phyloP scores from a whole-genome alignment of 2,329 filamentous ascomycete species.

The Mariannaea sp. region DNA sequence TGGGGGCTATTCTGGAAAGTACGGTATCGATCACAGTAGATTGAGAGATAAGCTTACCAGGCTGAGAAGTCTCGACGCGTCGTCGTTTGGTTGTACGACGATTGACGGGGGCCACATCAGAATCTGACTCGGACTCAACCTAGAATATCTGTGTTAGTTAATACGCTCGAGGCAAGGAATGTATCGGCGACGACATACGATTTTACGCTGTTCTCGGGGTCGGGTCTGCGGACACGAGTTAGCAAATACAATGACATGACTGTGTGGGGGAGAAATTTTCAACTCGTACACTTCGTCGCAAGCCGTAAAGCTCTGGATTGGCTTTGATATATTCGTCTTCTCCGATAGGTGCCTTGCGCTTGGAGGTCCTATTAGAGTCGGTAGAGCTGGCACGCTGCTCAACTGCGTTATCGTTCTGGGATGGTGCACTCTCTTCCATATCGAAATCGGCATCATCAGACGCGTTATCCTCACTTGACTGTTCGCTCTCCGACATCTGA shows the following conservation, averaged over 20 bases:
- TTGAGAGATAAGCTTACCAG: constrained; percentile 55
- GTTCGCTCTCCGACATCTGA: constrained; percentile 52
- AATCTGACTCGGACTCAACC: constrained; percentile 68
- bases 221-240: constrained; percentile 51
- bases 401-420: constrained; percentile 52
- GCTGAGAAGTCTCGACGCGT: constrained; percentile 67
- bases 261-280: constrained; percentile 33
- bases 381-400: constrained; percentile 70
- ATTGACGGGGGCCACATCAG: constrained; percentile 65
- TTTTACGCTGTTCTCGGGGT: constrained; percentile 60
- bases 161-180: neutral
- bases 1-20: constrained; percentile 22
- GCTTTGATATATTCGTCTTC: constrained; percentile 86
- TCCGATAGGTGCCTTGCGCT: constrained; percentile 71
- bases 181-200: constrained; percentile 50
- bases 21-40: neutral
- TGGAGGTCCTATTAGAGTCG: constrained; percentile 69
- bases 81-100: constrained; percentile 70
- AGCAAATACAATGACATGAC: constrained; percentile 40
- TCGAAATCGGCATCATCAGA: constrained; percentile 78
- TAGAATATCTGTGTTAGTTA: constrained; percentile 34
- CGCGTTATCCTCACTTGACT: constrained; percentile 58
- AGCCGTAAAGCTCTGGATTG: constrained; percentile 92
- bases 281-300: constrained; percentile 84
- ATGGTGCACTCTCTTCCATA: constrained; percentile 62